These are phyloP conservation scores for Debaryomyces coudertii DNA, from an alignment of 1,139 yeast species.

Conservation along the genomic window DNA sequence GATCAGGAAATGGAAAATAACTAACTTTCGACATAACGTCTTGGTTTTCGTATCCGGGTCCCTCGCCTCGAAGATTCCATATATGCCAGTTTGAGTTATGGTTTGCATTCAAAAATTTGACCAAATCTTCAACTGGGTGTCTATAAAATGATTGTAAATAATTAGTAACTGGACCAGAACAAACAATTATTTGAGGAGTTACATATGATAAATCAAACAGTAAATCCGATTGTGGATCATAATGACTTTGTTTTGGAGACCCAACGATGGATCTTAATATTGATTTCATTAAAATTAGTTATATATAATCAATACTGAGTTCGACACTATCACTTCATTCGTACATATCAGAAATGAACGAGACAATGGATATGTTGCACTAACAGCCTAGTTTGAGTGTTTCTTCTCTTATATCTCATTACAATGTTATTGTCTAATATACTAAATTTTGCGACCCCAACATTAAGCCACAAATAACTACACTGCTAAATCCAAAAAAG, in stretches of 20 bases:
- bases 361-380: no score
- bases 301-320: neutral
- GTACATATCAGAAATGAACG: neutral
- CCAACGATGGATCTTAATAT: conserved; percentile 25
- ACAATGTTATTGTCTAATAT: no score
- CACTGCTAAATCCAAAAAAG: neutral
- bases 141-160: conserved; percentile 53
- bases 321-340: neutral
- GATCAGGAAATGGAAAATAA: conserved; percentile 71
- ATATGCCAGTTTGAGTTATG: conserved; percentile 65
- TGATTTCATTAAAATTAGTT: conserved; percentile 15
- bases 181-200: conserved; percentile 61
- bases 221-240: conserved; percentile 23
- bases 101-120: conserved; percentile 47
- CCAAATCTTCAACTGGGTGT: conserved; percentile 55
- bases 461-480: neutral
- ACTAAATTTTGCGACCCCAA: neutral
- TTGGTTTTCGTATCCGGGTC: conserved; percentile 49
- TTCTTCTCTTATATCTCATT: neutral
- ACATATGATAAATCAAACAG: conserved; percentile 67
- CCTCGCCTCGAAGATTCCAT: conserved; percentile 72
- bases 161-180: conserved; percentile 69
- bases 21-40: conserved; percentile 35
- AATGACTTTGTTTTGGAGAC: conserved; percentile 30
- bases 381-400: no score